Evolutionary conservation across 2,329 filamentous ascomycete species (phyloP).

Genomic region (Daldinia sp.): DNA sequence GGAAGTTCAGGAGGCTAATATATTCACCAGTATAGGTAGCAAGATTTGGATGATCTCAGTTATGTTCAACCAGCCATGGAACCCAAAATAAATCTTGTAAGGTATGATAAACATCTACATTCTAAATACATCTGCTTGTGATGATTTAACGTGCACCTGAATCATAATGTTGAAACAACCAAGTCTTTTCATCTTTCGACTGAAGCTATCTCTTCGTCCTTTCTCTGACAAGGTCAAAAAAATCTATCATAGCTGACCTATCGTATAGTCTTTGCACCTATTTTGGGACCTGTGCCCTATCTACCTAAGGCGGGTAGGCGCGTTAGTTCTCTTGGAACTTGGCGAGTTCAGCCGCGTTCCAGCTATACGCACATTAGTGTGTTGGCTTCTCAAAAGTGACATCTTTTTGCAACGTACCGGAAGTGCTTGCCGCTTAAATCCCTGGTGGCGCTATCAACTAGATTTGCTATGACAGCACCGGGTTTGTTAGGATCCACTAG

Average conservation of each 20-base stretch:
- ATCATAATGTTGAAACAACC: conserved; percentile 70
- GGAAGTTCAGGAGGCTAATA: conserved; percentile 7
- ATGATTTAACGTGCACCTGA: conserved; percentile 84
- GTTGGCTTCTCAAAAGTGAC: background rate
- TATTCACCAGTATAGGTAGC: background rate
- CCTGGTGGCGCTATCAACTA: conserved; percentile 71
- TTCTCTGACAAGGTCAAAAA: conserved; percentile 27
- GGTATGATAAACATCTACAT: conserved; percentile 35
- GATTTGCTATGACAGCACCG: conserved; percentile 82
- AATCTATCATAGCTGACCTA: conserved; percentile 35
- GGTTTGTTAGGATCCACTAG: conserved; percentile 85
- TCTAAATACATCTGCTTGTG: conserved; percentile 55
- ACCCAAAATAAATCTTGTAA: conserved; percentile 25
- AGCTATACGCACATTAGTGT: conserved; percentile 52
- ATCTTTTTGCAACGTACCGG: conserved; percentile 59
- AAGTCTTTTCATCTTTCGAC: conserved; percentile 84
- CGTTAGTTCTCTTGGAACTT: conserved; percentile 55
- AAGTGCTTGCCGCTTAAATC: conserved; percentile 80
- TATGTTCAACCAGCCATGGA: background rate
- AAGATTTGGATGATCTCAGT: background rate
- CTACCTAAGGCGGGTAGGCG: no score
- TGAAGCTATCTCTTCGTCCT: conserved; percentile 60
- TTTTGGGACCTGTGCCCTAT: background rate
- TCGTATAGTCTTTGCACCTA: conserved; percentile 4
- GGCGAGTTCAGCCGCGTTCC: conserved; percentile 61